A percentile compares a stretch with the other conserved stretches of the same genome.
These are phyloP conservation scores for Cladosporium colombiae DNA, from an alignment of 2,329 filamentous ascomycete species.

Conservation along the genomic window DNA sequence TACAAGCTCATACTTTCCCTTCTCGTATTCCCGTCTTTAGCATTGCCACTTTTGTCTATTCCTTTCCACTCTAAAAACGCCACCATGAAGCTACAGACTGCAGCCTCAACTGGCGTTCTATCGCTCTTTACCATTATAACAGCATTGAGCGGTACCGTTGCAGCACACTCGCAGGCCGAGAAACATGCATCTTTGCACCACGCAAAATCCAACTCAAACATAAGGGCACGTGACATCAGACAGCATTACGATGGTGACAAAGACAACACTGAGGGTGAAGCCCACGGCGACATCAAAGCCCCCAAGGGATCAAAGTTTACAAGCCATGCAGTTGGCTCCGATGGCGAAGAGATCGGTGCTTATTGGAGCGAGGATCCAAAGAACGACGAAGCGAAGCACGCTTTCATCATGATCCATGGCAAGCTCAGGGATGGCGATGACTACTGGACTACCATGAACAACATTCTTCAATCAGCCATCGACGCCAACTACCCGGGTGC, in stretches of 20 bases:
- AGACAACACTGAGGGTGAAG: conserved; percentile 11
- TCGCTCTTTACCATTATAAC: conserved; percentile 7
- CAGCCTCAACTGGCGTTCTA: conserved; percentile 10
- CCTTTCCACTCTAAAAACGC: not conserved
- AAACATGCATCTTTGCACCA: not conserved
- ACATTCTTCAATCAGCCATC: conserved; percentile 10
- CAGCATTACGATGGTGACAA: not conserved
- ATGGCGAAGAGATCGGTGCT: conserved; percentile 13
- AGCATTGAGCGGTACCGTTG: not conserved
- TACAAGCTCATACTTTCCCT: not conserved
- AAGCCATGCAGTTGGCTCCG: not conserved
- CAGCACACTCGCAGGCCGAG: conserved; percentile 9
- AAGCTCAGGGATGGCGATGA: conserved; percentile 11
- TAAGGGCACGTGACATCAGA: not conserved
- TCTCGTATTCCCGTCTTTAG: not conserved
- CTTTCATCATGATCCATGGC: conserved; percentile 17
- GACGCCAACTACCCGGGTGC: conserved; percentile 9
- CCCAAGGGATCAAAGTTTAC: conserved; percentile 6
- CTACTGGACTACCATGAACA: conserved; percentile 16
- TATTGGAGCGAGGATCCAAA: conserved; percentile 12
- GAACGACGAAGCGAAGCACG: conserved; percentile 14
- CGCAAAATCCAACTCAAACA: not conserved
- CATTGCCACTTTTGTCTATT: not conserved
- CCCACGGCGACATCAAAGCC: conserved; percentile 9
- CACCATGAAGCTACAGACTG: conserved; percentile 11